Base-by-base conservation (phyloP, 179 eudicot species). In the Beta lomatogona region DNA sequence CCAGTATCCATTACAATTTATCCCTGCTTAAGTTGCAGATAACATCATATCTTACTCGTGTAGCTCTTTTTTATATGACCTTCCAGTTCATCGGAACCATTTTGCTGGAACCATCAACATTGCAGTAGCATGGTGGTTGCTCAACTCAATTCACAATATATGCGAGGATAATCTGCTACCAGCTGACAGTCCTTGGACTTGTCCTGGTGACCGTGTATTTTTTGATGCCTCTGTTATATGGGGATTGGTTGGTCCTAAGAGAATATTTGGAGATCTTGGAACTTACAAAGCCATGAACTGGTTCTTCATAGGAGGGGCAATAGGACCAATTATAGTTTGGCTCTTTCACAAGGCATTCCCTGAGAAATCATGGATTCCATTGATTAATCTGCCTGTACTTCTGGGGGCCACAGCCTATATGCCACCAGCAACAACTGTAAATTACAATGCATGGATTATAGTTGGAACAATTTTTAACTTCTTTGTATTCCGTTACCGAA, bases 221-320 rank as follows among this genome's bases (percentile, higher is more conserved):
- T 96, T 91, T 48, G 97, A 94, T 65, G 99, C 99, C 64, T 96
- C 99, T 0, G 96, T 96, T 19, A 96, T 94, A 72, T 96, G 98
- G 99, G 99, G 99, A 31, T 85, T 94, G 48, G 97, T 90, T 10
- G 91, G 99, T 36, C 99, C 99, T 8, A 91, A 61, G 77, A 85
- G 95, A 46, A 96, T 96, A 14, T 96, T 96, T 36, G 98, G 97
- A 74, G 67, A 60, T 50, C 89, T 81, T 5, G 99, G 99, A 60
- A 91, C 87, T 84, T 96, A 96, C 73, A 75, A 82, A 18, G 88
- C 92, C 77, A 82, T 92, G 89, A 96, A 96, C 73, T 96, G 97
- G 98, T 96, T 91, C 88, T 96, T 96, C 83, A 84, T 96, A 22
- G 93, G 90, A 70, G 99, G 99, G 46, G 89, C 91, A 41, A 1